These are phyloP conservation scores for Gossypium trilobum DNA, from an alignment of 441 rosid species.

Conservation along the genomic window DNA sequence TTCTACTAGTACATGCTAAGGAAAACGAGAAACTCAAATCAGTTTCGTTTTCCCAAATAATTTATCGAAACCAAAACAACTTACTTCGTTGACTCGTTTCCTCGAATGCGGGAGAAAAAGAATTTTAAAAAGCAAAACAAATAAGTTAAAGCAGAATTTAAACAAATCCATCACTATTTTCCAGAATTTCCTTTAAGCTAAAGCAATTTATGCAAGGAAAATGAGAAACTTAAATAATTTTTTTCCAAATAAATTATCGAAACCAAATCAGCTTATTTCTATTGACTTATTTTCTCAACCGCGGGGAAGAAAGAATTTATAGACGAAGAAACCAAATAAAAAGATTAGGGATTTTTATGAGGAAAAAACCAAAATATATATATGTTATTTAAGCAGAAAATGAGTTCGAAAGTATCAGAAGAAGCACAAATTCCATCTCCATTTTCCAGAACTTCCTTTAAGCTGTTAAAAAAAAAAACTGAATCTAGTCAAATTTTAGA, in stretches of 20 bases:
- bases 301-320: background rate
- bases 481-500: background rate
- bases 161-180: background rate
- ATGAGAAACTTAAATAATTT: background rate
- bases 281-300: background rate
- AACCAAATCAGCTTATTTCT: background rate
- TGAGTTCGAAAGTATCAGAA: background rate
- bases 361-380: background rate
- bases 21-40: background rate
- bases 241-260: background rate
- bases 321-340: background rate
- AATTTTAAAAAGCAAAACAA: background rate
- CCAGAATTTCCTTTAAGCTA: background rate
- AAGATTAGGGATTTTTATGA: background rate
- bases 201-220: background rate
- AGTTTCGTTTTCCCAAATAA: background rate
- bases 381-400: background rate
- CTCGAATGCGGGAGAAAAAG: background rate
- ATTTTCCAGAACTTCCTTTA: background rate
- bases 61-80: background rate
- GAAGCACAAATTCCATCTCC: background rate
- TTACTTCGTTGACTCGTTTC: background rate
- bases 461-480: background rate
- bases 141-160: background rate
- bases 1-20: background rate